Percentiles rank a stretch among this genome's conserved stretches.
Conservation (phyloP, 2,329 filamentous ascomycete species). For the Beauveria pseudobassiana region DNA sequence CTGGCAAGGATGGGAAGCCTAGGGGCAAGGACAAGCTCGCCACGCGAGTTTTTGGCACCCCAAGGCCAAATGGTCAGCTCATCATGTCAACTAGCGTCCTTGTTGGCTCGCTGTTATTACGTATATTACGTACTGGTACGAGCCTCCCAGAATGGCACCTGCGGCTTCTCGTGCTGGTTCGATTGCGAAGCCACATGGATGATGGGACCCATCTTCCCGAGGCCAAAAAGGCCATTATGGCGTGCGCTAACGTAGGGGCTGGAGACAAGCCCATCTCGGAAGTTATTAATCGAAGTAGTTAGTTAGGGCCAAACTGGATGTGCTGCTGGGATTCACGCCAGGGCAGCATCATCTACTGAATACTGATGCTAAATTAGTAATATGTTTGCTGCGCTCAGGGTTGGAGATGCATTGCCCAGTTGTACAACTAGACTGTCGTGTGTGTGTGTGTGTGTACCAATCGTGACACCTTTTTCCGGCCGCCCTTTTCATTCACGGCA, state of each 20-base stretch:
- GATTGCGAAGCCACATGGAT: not conserved
- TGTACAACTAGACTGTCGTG: no score
- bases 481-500: not conserved
- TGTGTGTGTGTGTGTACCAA: not conserved
- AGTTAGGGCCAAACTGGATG: not conserved
- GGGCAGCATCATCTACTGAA: not conserved
- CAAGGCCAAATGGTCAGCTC: not conserved
- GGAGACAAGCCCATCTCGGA: slow-evolving; percentile 10
- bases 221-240: not conserved
- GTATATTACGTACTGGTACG: not conserved
- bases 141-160: not conserved
- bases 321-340: not conserved
- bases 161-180: slow-evolving; percentile 3
- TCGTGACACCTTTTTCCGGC: not conserved
- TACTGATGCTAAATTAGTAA: no score
- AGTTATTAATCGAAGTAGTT: slow-evolving; percentile 5
- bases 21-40: not conserved
- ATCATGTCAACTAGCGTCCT: not conserved
- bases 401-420: not conserved
- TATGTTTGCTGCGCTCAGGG: not conserved
- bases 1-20: no score
- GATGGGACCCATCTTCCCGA: not conserved
- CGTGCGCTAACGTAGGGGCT: slow-evolving; percentile 2
- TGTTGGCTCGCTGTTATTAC: not conserved
- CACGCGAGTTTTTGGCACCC: not conserved